These are phyloP conservation scores for Saccharomycopsis synnaedendra DNA, from an alignment of 805 yeast genomes.

Conservation along the genomic window DNA sequence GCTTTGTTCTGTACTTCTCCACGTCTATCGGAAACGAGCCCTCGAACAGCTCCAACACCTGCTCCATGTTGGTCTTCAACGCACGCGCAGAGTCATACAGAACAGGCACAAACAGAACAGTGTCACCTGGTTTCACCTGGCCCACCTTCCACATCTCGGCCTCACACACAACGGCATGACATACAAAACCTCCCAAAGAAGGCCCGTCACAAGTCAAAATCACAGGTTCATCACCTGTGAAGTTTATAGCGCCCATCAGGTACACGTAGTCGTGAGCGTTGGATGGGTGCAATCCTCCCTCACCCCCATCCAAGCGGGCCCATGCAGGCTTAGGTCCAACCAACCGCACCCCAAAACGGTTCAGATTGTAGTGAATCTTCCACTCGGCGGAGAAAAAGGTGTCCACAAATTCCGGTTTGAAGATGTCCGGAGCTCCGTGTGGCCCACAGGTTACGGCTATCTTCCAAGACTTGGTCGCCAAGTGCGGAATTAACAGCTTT, in stretches of 20 bases:
- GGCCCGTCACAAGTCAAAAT: conserved; percentile 97
- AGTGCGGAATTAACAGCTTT: conserved; percentile 39
- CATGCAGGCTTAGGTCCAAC: conserved; percentile 94
- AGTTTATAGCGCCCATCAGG: conserved; percentile 87
- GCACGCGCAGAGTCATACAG: conserved; percentile 54
- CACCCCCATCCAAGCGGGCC: conserved; percentile 97
- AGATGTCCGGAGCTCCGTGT: conserved; percentile 95
- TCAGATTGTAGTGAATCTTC: conserved; percentile 96
- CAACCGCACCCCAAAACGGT: conserved; percentile 90
- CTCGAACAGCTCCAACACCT: conserved; percentile 25
- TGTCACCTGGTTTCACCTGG: conserved; percentile 92
- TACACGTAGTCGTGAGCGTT: conserved; percentile 96
- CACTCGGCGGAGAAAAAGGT: conserved; percentile 71
- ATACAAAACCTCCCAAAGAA: conserved; percentile 93
- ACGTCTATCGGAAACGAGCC: conserved; percentile 20
- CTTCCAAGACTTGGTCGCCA: conserved; percentile 41
- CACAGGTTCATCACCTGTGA: conserved; percentile 98
- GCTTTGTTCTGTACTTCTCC: conserved; percentile 16
- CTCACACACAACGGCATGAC: conserved; percentile 91
- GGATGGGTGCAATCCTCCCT: conserved; percentile 97
- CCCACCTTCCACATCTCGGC: conserved; percentile 99
- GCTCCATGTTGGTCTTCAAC: conserved; percentile 53
- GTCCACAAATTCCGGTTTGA: conserved; percentile 58
- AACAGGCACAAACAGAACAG: conserved; percentile 70
- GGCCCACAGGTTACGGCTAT: conserved; percentile 97